Percentiles rank a stretch among this genome's conserved stretches.
Evolutionary conservation across 2,329 filamentous ascomycete genomes (phyloP).

Genomic region (Ciborinia camelliae): DNA sequence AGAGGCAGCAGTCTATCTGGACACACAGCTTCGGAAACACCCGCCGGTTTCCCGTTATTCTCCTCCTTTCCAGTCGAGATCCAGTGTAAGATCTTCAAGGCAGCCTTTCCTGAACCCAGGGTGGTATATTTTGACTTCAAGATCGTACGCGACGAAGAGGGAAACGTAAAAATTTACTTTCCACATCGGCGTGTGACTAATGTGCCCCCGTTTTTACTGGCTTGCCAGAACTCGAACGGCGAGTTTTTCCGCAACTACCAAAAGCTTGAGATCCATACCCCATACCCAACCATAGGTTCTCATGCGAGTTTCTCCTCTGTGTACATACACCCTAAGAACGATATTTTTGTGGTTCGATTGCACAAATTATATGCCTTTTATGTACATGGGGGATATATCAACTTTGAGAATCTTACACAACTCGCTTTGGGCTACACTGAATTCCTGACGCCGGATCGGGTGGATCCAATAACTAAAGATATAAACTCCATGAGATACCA

Average conservation of each 20-base stretch:
- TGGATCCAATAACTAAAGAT: too few relatives aligned
- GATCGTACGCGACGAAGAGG: not conserved
- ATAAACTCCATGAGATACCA: not conserved
- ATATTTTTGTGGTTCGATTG: not conserved
- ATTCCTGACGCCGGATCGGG: too few relatives aligned
- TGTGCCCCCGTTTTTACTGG: not conserved
- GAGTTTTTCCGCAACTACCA: not conserved
- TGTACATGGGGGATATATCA: not conserved
- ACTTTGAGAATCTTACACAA: not conserved
- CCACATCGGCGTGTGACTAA: too few relatives aligned
- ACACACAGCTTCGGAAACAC: too few relatives aligned
- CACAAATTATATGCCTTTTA: fast-evolving
- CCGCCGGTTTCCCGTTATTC: not conserved
- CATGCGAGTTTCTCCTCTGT: too few relatives aligned
- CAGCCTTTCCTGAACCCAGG: not conserved
- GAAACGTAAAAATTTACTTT: not conserved
- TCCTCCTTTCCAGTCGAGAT: not conserved
- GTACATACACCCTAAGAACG: not conserved
- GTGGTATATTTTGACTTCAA: fast-evolving
- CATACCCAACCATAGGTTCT: fast-evolving
- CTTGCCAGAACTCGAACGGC: not conserved
- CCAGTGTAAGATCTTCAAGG: not conserved
- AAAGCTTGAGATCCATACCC: not conserved
- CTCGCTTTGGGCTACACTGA: not conserved
- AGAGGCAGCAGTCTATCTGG: too few relatives aligned